Percentiles rank a stretch among this genome's conserved stretches.
phyloP scores from a whole-genome alignment of 345 rosid species.

The Gossypium thurberi region DNA sequence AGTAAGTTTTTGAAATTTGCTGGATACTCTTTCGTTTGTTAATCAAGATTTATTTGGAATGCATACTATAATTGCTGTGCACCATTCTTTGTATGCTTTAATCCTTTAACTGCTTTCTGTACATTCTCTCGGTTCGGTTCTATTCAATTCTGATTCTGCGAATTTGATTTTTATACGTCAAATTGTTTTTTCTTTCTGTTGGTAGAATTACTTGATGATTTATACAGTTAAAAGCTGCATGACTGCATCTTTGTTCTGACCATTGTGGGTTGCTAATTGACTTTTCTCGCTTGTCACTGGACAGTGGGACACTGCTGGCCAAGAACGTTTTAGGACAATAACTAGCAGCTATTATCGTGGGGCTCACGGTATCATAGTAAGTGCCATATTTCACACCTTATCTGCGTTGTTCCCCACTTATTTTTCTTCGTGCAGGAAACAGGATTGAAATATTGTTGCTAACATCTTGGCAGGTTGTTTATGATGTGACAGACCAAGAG shows the following conservation, averaged over 20 bases:
- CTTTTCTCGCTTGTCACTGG: constrained; percentile 9
- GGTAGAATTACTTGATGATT: not conserved
- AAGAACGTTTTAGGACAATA: constrained; percentile 74
- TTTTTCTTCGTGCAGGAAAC: not conserved
- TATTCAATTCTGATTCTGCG: not conserved
- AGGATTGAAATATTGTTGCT: constrained; percentile 9
- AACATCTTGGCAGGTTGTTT: constrained; percentile 43
- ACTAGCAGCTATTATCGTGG: constrained; percentile 84
- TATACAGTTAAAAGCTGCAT: not conserved
- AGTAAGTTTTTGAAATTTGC: constrained; percentile 11
- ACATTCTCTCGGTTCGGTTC: not conserved
- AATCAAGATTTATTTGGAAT: not conserved
- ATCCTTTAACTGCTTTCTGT: not conserved
- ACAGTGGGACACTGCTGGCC: constrained; percentile 87
- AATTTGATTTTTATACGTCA: not conserved
- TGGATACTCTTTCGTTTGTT: constrained; percentile 5
- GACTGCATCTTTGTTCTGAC: not conserved
- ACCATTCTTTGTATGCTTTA: not conserved
- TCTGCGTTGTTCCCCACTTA: not conserved
- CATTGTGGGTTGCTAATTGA: not conserved
- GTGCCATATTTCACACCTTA: constrained; percentile 3
- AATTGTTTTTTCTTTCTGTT: not conserved
- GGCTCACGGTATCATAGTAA: constrained; percentile 71
- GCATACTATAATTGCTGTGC: not conserved
- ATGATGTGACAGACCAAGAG: constrained; percentile 72